These are phyloP conservation scores for Cardiospermum halicacabum DNA, from an alignment of 345 rosid species.

Conservation along the genomic window DNA sequence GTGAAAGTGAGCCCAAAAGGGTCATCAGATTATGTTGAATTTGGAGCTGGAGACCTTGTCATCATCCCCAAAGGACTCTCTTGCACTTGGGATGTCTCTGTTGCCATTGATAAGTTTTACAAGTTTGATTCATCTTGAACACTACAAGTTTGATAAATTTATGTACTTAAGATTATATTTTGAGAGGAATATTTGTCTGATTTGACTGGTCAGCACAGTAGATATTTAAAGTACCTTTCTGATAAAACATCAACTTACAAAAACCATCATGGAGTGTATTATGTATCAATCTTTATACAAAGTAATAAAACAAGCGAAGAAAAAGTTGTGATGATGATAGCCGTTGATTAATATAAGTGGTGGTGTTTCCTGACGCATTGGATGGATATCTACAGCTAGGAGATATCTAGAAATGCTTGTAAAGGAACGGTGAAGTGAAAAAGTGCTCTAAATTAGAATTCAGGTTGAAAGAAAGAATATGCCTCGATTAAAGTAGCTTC, in stretches of 20 bases:
- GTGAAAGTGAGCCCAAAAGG: constrained; percentile 43
- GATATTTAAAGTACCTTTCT: neutral
- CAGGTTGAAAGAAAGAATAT: neutral
- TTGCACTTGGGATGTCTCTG: constrained; percentile 41
- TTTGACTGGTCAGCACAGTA: neutral
- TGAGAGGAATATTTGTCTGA: neutral
- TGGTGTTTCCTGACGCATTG: neutral
- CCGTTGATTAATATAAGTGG: neutral
- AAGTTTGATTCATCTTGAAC: constrained; percentile 12
- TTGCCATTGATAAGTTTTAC: constrained; percentile 19
- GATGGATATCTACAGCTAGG: too few species aligned
- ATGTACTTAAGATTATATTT: too few species aligned
- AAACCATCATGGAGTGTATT: neutral
- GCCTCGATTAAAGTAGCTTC: neutral
- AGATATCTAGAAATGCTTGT: neutral
- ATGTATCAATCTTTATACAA: neutral
- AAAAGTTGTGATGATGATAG: neutral
- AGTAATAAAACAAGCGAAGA: neutral
- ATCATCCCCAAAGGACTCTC: constrained; percentile 38
- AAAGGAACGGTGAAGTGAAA: neutral
- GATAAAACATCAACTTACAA: neutral
- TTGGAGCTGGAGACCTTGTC: constrained; percentile 52
- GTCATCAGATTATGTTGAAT: constrained; percentile 35
- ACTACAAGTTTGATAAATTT: too few species aligned
- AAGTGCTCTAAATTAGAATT: neutral